Evolutionary conservation across 768 basidiomycete genomes (phyloP).

Genomic region (Suillus fuscotomentosus): DNA sequence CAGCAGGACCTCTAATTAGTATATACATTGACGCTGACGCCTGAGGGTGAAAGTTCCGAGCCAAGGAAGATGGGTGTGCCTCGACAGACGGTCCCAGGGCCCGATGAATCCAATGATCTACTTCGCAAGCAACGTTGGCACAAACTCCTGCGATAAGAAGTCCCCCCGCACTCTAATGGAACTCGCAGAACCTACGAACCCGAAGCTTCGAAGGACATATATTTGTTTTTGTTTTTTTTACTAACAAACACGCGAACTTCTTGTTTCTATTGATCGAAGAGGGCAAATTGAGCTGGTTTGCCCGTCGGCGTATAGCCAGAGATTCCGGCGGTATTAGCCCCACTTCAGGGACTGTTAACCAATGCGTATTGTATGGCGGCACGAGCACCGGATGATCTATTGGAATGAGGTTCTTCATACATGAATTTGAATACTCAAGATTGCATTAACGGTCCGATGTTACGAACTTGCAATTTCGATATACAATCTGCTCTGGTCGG

Average conservation of each 20-base stretch:
- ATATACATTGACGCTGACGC: not conserved
- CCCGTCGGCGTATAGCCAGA: not conserved
- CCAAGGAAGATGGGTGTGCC: not conserved
- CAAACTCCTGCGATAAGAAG: not conserved
- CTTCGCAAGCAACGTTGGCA: not conserved
- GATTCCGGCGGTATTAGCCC: not conserved
- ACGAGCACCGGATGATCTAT: not conserved
- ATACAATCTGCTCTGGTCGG: conserved; percentile 39
- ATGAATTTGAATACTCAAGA: not conserved
- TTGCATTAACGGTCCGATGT: not conserved
- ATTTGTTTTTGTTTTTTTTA: not conserved
- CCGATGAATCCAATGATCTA: not conserved
- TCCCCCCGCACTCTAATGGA: not conserved
- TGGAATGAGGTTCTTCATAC: not conserved
- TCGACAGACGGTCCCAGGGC: not conserved
- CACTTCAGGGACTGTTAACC: not conserved
- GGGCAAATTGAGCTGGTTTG: not conserved
- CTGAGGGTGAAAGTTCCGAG: not conserved
- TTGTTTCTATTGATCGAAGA: not conserved
- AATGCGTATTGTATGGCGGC: not conserved
- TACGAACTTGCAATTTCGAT: not conserved
- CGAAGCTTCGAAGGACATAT: too few relatives aligned
- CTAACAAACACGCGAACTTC: not conserved
- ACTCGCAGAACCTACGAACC: not conserved
- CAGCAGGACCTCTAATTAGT: not conserved